A percentile compares a stretch with the other conserved stretches of the same genome.
phyloP scores from a whole-genome alignment of 2,329 filamentous ascomycete species.

The Aspergillus ochraceoroseus region DNA sequence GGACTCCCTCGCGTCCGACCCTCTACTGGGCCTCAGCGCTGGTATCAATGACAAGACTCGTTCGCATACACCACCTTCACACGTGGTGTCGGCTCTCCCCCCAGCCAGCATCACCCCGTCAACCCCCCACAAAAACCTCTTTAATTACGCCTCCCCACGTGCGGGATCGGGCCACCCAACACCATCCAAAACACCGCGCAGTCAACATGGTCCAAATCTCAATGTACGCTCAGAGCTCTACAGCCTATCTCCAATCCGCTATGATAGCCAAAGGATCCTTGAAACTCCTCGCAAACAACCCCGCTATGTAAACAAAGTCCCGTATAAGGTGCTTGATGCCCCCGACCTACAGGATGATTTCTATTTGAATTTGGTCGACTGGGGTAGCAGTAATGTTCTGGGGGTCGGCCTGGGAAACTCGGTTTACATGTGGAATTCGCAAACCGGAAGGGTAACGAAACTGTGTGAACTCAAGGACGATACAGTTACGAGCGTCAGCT shows the following conservation, averaged over 20 bases:
- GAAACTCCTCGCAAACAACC: conserved; percentile 85
- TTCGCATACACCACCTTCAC: conserved; percentile 74
- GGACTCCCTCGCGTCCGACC: conserved; percentile 58
- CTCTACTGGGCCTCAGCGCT: conserved; percentile 43
- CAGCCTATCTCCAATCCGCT: conserved; percentile 87
- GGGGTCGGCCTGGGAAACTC: conserved; percentile 88
- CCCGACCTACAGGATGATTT: conserved; percentile 96
- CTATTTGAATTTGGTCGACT: conserved; percentile 94
- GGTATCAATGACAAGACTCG: conserved; percentile 61
- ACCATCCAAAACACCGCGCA: conserved; percentile 82
- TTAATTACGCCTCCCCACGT: conserved; percentile 76
- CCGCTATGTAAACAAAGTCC: conserved; percentile 87
- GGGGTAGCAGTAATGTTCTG: conserved; percentile 90
- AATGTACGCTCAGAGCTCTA: conserved; percentile 91
- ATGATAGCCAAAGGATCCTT: conserved; percentile 88
- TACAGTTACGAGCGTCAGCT: conserved; percentile 91
- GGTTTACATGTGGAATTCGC: conserved; percentile 98
- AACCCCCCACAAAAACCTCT: conserved; percentile 95
- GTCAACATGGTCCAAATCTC: conserved; percentile 78
- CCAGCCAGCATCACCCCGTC: conserved; percentile 76
- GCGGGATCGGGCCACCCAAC: conserved; percentile 78
- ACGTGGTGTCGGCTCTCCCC: conserved; percentile 60
- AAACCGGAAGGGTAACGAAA: conserved; percentile 84
- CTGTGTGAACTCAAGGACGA: conserved; percentile 90
- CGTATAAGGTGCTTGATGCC: conserved; percentile 95